phyloP scores from a whole-genome alignment of 2,329 filamentous ascomycete species.

The Alternaria brassicicola region DNA sequence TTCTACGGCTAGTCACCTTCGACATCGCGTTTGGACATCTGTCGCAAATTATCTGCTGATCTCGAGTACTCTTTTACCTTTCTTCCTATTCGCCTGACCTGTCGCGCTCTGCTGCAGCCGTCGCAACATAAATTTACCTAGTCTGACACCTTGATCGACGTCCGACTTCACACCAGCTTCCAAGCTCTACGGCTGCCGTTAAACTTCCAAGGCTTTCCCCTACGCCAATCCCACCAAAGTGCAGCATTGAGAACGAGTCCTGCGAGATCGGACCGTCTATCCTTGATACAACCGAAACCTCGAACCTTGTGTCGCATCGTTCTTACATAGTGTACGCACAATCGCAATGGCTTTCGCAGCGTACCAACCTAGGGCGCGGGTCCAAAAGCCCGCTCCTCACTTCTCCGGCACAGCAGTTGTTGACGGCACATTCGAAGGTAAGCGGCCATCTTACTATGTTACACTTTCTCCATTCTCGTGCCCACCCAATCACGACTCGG shows the following conservation, averaged over 20 bases:
- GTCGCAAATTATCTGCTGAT: constrained; percentile 42
- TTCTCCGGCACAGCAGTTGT: constrained; percentile 49
- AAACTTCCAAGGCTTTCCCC: neutral
- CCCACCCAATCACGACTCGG: constrained; percentile 2
- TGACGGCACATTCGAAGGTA: constrained; percentile 51
- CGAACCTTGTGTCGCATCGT: constrained; percentile 17
- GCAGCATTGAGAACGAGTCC: constrained; percentile 2
- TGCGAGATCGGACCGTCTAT: neutral
- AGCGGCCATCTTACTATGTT: constrained; percentile 3
- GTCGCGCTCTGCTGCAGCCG: neutral
- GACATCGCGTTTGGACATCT: constrained; percentile 31
- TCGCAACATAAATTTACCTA: constrained; percentile 2
- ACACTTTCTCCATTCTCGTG: neutral
- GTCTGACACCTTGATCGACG: constrained; percentile 1
- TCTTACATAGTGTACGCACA: constrained; percentile 3
- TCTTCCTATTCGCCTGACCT: constrained; percentile 13
- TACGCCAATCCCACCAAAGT: constrained; percentile 4
- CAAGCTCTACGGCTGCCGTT: constrained; percentile 1
- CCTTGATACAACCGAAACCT: neutral
- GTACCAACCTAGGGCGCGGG: constrained; percentile 48
- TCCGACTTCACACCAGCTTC: constrained; percentile 1
- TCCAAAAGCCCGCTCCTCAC: constrained; percentile 49
- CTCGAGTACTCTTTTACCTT: constrained; percentile 13
- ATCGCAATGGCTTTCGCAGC: constrained; percentile 40
- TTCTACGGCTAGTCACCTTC: constrained; percentile 28